A percentile compares a stretch with the other conserved stretches of the same genome.
phyloP scores from a whole-genome alignment of 2,329 filamentous ascomycete species.

The Paracoccidioides brasiliensis region DNA sequence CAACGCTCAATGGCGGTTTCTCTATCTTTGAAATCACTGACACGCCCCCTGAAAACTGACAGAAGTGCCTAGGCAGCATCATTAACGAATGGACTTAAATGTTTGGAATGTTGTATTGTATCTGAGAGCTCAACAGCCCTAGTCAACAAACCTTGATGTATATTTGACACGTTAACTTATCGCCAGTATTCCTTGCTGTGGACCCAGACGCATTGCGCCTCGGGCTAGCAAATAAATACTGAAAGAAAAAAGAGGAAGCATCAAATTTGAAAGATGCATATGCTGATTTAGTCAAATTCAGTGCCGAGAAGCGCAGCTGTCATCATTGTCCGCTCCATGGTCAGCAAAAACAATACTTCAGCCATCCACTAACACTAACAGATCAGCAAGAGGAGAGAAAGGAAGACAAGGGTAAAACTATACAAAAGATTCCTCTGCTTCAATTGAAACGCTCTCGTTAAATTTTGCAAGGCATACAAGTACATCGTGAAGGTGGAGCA shows the following conservation, averaged over 20 bases:
- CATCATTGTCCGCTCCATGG: not conserved
- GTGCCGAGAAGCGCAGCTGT: constrained; percentile 46
- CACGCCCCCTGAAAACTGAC: constrained; percentile 49
- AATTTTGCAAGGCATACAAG: constrained; percentile 51
- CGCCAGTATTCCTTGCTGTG: constrained; percentile 19
- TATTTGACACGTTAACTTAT: constrained; percentile 46
- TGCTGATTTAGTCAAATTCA: constrained; percentile 51
- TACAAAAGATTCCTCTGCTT: constrained; percentile 47
- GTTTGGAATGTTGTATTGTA: not conserved
- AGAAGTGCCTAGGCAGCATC: constrained; percentile 35
- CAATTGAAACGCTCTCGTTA: constrained; percentile 49
- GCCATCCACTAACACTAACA: not conserved
- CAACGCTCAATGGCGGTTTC: constrained; percentile 50
- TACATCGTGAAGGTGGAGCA: constrained; percentile 45
- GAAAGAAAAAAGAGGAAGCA: constrained; percentile 42
- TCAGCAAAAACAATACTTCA: constrained; percentile 6
- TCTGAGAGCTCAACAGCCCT: not conserved
- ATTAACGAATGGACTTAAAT: not conserved
- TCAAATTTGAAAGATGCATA: constrained; percentile 49
- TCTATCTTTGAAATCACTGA: constrained; percentile 41
- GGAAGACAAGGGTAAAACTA: not conserved
- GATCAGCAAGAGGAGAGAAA: not conserved
- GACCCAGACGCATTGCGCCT: constrained; percentile 11
- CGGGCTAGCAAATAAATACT: constrained; percentile 40
- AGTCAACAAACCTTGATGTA: constrained; percentile 38